A percentile compares a stretch with the other conserved stretches of the same genome.
Conservation (phyloP, 176 grass and related monocot species). For the Ensete glaucum region DNA sequence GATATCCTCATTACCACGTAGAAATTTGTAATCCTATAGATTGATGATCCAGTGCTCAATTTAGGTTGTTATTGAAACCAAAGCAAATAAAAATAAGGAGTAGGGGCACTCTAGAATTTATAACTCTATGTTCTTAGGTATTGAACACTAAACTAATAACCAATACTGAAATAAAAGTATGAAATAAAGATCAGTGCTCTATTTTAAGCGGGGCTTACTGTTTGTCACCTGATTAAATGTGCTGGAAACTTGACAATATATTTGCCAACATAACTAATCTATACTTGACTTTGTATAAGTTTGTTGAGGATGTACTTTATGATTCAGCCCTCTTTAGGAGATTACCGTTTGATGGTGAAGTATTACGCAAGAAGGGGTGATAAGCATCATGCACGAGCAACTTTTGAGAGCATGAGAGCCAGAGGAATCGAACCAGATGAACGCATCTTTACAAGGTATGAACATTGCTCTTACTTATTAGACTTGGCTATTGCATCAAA, state of each 20-base stretch:
- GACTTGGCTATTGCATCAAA: background rate
- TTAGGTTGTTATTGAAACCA: background rate
- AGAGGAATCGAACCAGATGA: conserved; percentile 94
- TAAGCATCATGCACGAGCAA: conserved; percentile 95
- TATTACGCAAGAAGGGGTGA: conserved; percentile 98
- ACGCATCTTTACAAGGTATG: conserved; percentile 77
- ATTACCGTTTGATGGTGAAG: conserved; percentile 83
- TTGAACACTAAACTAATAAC: background rate
- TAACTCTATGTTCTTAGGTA: background rate
- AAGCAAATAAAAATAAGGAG: background rate
- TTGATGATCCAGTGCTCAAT: background rate
- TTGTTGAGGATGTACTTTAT: conserved; percentile 19
- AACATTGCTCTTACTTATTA: background rate
- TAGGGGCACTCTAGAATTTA: background rate
- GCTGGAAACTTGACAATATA: background rate
- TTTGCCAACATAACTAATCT: background rate
- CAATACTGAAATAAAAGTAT: background rate
- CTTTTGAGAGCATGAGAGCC: conserved; percentile 95
- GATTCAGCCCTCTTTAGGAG: conserved; percentile 77
- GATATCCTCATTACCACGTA: background rate
- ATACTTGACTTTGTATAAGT: background rate
- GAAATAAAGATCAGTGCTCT: background rate
- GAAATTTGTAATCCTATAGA: background rate
- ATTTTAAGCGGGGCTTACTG: background rate
- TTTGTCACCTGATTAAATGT: background rate